Percentiles rank a stretch among this genome's conserved stretches.
Evolutionary conservation across 1,139 yeast genomes (phyloP).

Genomic region (Blastobotrys aristatus): DNA sequence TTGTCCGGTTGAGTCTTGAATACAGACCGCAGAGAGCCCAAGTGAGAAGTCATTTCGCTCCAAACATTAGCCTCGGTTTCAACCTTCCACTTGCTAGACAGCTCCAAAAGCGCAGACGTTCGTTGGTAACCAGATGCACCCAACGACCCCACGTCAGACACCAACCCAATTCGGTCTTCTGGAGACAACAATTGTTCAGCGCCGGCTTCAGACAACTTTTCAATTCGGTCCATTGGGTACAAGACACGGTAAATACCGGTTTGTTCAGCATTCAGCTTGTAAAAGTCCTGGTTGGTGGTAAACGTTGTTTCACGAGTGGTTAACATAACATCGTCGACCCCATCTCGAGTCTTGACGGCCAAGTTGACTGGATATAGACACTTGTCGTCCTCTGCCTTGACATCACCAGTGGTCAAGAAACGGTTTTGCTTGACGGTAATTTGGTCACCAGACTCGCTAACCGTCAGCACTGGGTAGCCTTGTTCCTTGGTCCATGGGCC

Average conservation of each 20-base stretch:
- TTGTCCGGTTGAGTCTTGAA: constrained; percentile 65
- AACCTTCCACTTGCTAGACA: constrained; percentile 61
- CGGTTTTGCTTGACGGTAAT: constrained; percentile 45
- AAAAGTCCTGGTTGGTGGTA: constrained; percentile 48
- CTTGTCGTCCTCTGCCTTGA: constrained; percentile 41
- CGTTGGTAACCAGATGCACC: constrained; percentile 69
- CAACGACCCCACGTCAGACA: constrained; percentile 74
- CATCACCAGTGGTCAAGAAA: constrained; percentile 54
- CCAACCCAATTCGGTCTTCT: constrained; percentile 81
- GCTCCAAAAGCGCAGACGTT: constrained; percentile 58
- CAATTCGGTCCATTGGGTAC: constrained; percentile 70
- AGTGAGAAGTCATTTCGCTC: constrained; percentile 58
- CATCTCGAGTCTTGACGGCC: constrained; percentile 62
- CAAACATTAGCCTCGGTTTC: constrained; percentile 54
- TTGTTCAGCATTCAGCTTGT: constrained; percentile 77
- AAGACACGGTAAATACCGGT: constrained; percentile 80
- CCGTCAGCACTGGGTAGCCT: constrained; percentile 60
- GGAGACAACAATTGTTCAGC: constrained; percentile 60
- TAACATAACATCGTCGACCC: constrained; percentile 59
- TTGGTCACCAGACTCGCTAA: constrained; percentile 32
- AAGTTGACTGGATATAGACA: constrained; percentile 78
- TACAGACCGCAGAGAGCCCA: constrained; percentile 54
- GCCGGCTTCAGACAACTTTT: constrained; percentile 68
- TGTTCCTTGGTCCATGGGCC: constrained; percentile 58
- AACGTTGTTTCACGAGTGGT: constrained; percentile 50